Conservation (phyloP, 768 basidiomycete genomes). For the Guyanaporus albipodus region DNA sequence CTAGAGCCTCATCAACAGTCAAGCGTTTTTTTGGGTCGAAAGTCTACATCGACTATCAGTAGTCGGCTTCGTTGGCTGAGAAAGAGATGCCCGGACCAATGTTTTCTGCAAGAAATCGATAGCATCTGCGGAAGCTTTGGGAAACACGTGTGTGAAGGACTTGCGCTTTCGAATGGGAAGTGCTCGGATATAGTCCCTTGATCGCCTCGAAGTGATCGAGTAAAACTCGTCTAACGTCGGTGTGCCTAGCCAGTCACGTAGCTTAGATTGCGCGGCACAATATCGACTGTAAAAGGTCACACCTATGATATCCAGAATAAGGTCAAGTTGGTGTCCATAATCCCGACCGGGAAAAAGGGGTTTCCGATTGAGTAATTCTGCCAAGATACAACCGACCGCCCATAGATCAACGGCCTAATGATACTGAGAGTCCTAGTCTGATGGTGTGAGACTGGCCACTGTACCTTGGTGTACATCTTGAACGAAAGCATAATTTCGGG, state of each 20-base stretch:
- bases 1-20: conserved; percentile 77
- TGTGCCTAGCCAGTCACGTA: conserved; percentile 46
- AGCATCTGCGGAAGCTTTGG: conserved; percentile 68
- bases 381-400: conserved; percentile 73
- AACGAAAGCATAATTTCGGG: conserved; percentile 95
- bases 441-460: conserved; percentile 3
- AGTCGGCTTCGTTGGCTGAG: conserved; percentile 27
- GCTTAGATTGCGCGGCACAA: conserved; percentile 22
- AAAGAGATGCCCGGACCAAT: conserved; percentile 39
- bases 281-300: not conserved
- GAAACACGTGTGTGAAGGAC: conserved; percentile 70
- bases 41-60: conserved; percentile 41
- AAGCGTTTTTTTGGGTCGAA: conserved; percentile 87
- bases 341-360: conserved; percentile 86
- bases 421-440: conserved; percentile 4
- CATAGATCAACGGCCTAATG: conserved; percentile 65
- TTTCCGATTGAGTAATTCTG: conserved; percentile 76
- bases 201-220: conserved; percentile 79
- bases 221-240: conserved; percentile 90
- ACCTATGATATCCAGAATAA: conserved; percentile 88
- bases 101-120: conserved; percentile 72
- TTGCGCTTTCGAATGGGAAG: conserved; percentile 78
- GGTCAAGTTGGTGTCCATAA: conserved; percentile 83
- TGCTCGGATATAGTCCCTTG: conserved; percentile 83
- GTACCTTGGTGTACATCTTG: conserved; percentile 79